Evolutionary conservation across 345 rosid species (phyloP).

Genomic region (Triadica sebifera): DNA sequence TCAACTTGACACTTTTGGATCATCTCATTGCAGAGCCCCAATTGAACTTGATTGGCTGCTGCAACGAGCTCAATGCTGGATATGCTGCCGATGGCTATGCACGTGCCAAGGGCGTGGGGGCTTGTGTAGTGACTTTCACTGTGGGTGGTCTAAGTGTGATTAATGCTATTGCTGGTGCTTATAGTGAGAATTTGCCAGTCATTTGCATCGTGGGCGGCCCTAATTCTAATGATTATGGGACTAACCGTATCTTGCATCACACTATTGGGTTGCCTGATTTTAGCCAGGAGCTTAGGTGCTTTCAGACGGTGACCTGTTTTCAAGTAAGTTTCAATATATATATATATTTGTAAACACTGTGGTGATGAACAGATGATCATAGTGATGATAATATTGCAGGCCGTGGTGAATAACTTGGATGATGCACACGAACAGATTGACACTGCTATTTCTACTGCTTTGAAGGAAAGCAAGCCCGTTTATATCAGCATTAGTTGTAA

Average conservation of each 20-base stretch:
- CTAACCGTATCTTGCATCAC: constrained; percentile 65
- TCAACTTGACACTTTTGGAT: constrained; percentile 59
- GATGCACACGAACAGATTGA: constrained; percentile 68
- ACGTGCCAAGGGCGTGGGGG: constrained; percentile 60
- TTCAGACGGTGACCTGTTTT: constrained; percentile 54
- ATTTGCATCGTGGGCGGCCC: constrained; percentile 69
- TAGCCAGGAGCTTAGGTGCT: constrained; percentile 60
- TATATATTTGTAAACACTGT: too few species aligned
- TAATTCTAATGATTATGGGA: constrained; percentile 65
- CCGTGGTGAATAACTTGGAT: constrained; percentile 67
- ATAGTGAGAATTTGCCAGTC: constrained; percentile 67
- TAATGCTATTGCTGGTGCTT: constrained; percentile 70
- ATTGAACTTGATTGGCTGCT: constrained; percentile 60
- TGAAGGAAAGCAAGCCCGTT: constrained; percentile 70
- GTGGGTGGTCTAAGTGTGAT: constrained; percentile 69
- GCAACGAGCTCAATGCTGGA: constrained; percentile 77
- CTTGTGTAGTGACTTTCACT: constrained; percentile 70
- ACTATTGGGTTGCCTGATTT: constrained; percentile 74
- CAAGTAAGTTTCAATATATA: constrained; percentile 38
- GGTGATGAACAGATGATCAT: background rate
- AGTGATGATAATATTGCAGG: constrained; percentile 35
- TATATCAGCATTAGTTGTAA: constrained; percentile 72
- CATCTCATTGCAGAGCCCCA: constrained; percentile 57
- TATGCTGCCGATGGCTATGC: constrained; percentile 76
- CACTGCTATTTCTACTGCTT: constrained; percentile 66